Evolutionary conservation across 2,329 filamentous ascomycete species (phyloP).

Genomic region (Diaporthe sp.): DNA sequence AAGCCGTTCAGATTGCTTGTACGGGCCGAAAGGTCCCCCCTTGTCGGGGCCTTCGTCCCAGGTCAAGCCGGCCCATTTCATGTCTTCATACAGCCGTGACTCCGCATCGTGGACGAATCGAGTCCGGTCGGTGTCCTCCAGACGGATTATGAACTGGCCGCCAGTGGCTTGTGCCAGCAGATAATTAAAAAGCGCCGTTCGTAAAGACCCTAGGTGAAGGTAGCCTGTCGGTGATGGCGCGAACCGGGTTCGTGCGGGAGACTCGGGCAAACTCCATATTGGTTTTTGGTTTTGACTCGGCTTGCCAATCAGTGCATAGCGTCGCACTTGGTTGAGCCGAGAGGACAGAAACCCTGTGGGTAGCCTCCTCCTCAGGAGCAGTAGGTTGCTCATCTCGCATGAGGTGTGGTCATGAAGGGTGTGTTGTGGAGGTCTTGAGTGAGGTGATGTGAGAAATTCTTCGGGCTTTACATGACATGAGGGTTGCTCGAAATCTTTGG

Average conservation of each 20-base stretch:
- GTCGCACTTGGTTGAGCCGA: slow-evolving; percentile 40
- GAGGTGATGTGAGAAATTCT: slow-evolving; percentile 16
- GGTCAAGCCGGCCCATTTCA: slow-evolving; percentile 88
- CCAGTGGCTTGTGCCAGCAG: slow-evolving; percentile 88
- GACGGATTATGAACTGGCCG: slow-evolving; percentile 89
- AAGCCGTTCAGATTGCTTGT: slow-evolving; percentile 88
- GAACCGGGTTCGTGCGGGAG: slow-evolving; percentile 84
- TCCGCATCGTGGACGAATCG: slow-evolving; percentile 87
- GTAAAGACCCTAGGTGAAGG: slow-evolving; percentile 89
- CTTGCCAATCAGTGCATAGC: slow-evolving; percentile 45
- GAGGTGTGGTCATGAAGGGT: slow-evolving; percentile 23
- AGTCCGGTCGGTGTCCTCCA: slow-evolving; percentile 96
- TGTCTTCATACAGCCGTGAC: slow-evolving; percentile 79
- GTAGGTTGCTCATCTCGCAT: slow-evolving; percentile 41
- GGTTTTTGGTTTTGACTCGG: slow-evolving; percentile 42
- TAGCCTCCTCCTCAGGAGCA: slow-evolving; percentile 41
- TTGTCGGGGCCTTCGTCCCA: slow-evolving; percentile 96
- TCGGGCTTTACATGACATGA: not conserved
- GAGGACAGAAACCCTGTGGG: slow-evolving; percentile 35
- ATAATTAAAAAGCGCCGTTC: slow-evolving; percentile 97
- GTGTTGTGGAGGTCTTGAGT: not conserved
- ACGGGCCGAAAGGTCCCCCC: slow-evolving; percentile 86
- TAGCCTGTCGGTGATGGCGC: slow-evolving; percentile 96
- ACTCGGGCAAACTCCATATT: slow-evolving; percentile 58
- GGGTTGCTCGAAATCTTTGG: not conserved